A percentile compares a stretch with the other conserved stretches of the same genome.
These are phyloP conservation scores for Floccularia luteovirens DNA, from an alignment of 768 basidiomycete species.

Conservation along the genomic window DNA sequence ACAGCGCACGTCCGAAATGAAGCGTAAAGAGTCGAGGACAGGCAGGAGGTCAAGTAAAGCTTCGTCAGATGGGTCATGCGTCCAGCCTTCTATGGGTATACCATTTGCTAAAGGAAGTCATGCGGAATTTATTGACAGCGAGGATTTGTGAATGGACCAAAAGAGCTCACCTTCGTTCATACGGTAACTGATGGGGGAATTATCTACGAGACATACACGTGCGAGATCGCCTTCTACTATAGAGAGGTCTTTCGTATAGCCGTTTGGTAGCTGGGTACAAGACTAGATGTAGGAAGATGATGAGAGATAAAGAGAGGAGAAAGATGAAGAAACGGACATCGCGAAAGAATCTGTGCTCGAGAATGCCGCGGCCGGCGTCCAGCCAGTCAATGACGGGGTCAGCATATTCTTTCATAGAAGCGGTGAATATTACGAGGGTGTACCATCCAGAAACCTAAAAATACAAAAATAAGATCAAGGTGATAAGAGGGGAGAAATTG, in stretches of 20 bases:
- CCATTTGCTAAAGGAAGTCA: slow-evolving; percentile 67
- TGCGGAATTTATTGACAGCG: no score
- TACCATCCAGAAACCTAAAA: slow-evolving; percentile 94
- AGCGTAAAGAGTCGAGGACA: slow-evolving; percentile 90
- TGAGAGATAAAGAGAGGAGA: slow-evolving; percentile 4
- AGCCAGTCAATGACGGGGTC: slow-evolving; percentile 99
- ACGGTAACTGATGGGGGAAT: slow-evolving; percentile 88
- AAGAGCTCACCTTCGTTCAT: slow-evolving; percentile 79
- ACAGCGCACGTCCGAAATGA: slow-evolving; percentile 91
- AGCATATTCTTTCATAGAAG: slow-evolving; percentile 98
- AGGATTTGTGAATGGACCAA: no score
- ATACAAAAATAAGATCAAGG: slow-evolving; percentile 4
- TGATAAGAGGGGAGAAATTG: not conserved
- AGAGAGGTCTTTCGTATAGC: slow-evolving; percentile 91
- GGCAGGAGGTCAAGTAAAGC: slow-evolving; percentile 93
- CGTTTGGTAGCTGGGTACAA: slow-evolving; percentile 87
- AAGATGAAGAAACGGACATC: slow-evolving; percentile 52
- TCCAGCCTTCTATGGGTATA: slow-evolving; percentile 99
- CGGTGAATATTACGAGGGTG: slow-evolving; percentile 97
- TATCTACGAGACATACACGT: slow-evolving; percentile 93
- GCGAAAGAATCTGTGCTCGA: slow-evolving; percentile 84
- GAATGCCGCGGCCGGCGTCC: slow-evolving; percentile 88
- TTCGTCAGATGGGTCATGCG: slow-evolving; percentile 93
- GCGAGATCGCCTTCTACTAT: slow-evolving; percentile 85
- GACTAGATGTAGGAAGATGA: slow-evolving; percentile 41